These are phyloP conservation scores for Lentinula lateritia DNA, from an alignment of 768 basidiomycete genomes.

Conservation along the genomic window DNA sequence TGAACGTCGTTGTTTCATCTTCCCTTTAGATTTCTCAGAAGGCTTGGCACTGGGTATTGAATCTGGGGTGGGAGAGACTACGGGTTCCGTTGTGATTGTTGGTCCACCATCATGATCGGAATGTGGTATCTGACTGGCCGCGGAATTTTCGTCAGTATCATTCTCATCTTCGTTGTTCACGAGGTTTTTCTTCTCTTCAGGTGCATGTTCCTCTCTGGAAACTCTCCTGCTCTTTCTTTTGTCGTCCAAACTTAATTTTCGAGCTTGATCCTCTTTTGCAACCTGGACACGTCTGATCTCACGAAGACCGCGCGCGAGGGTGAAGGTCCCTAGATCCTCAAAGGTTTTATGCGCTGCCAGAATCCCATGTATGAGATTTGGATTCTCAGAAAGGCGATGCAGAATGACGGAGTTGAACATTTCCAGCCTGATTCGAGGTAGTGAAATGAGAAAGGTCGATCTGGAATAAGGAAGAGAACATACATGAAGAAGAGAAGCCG, in stretches of 20 bases:
- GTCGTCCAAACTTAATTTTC: slow-evolving; percentile 25
- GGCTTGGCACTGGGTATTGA: slow-evolving; percentile 22
- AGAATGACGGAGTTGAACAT: slow-evolving; percentile 84
- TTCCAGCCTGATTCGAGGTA: slow-evolving; percentile 58
- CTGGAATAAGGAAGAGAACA: not conserved
- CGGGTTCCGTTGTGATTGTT: slow-evolving; percentile 25
- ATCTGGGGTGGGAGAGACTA: slow-evolving; percentile 39
- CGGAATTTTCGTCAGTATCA: slow-evolving; percentile 14
- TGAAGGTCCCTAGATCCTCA: slow-evolving; percentile 89
- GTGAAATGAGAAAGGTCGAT: not conserved
- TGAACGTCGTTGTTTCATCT: slow-evolving; percentile 75
- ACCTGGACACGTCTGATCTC: slow-evolving; percentile 75
- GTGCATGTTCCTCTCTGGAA: slow-evolving; percentile 28
- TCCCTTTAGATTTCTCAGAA: slow-evolving; percentile 90
- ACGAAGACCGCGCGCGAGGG: slow-evolving; percentile 75
- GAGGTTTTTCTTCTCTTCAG: slow-evolving; percentile 66
- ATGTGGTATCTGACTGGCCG: not conserved
- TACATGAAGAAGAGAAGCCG: slow-evolving; percentile 89
- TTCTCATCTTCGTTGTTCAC: slow-evolving; percentile 45
- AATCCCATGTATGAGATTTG: slow-evolving; percentile 83
- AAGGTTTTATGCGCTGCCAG: slow-evolving; percentile 80
- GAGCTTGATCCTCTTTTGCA: slow-evolving; percentile 64
- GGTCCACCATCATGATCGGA: slow-evolving; percentile 20
- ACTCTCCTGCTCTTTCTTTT: slow-evolving; percentile 35
- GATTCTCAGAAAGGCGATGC: slow-evolving; percentile 75